Evolutionary conservation across 805 yeast species (phyloP).

Genomic region (Lachancea mirantina): DNA sequence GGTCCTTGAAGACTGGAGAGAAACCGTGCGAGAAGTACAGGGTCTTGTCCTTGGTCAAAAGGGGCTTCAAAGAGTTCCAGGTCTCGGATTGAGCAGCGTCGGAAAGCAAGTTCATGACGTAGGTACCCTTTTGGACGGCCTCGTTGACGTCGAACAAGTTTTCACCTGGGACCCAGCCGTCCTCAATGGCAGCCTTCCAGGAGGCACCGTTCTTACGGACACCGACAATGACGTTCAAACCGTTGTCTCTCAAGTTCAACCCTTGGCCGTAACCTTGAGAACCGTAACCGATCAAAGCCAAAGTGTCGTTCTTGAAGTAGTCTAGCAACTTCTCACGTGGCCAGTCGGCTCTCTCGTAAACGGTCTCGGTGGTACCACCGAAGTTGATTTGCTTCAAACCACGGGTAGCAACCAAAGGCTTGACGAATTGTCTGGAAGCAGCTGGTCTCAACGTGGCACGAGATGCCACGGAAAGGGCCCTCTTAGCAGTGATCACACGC

Average conservation of each 20-base stretch:
- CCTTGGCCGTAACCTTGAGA: conserved; percentile 99
- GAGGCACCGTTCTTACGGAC: conserved; percentile 98
- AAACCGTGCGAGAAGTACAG: conserved; percentile 99
- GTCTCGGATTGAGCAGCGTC: conserved; percentile 99
- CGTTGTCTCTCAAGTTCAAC: conserved; percentile 97
- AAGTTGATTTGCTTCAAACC: conserved; percentile 96
- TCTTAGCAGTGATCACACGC: conserved; percentile 46
- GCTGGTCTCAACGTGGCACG: conserved; percentile 52
- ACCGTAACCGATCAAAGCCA: conserved; percentile 98
- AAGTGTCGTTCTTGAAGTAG: conserved; percentile 96
- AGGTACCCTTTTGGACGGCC: conserved; percentile 88
- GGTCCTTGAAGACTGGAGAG: conserved; percentile 97
- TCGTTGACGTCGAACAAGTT: conserved; percentile 91
- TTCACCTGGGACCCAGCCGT: conserved; percentile 99
- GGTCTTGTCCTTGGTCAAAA: conserved; percentile 94
- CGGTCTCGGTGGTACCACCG: conserved; percentile 91
- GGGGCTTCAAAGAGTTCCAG: conserved; percentile 81
- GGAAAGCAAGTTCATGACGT: conserved; percentile 94
- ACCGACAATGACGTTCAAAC: conserved; percentile 95
- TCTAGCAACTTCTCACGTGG: conserved; percentile 93
- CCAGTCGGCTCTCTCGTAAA: conserved; percentile 99
- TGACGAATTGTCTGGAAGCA: conserved; percentile 40
- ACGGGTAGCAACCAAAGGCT: conserved; percentile 57
- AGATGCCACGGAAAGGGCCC: conserved; percentile 53
- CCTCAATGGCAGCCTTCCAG: conserved; percentile 99